Base-by-base conservation (phyloP, 805 yeast genomes). In the Nakazawaea ishiwadae region DNA sequence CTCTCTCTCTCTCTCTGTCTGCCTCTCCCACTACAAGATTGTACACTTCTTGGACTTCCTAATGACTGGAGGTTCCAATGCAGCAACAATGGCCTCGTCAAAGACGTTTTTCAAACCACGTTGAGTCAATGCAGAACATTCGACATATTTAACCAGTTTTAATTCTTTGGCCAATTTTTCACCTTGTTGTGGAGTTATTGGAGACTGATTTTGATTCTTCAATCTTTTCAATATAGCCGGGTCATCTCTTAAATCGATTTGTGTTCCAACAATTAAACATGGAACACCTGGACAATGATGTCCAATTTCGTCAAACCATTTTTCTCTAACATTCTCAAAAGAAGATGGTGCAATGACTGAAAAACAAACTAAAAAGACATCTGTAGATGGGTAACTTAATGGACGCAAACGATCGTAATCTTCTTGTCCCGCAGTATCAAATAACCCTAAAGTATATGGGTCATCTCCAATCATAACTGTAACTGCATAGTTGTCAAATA, bases 401-500 rank as follows among this genome's bases (percentile, higher is more conserved):
- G 99, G 99, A 68, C 99, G 85, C 59, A 91, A 72, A 60, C 99
- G 79, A 69, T 91, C 99, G 65, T 93, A 91, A 72, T 91, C 99
- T 76, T 91, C 99, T 72, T 91, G 99, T 39, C 99, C 99, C 21
- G 99, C 99, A 27, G 99, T 91, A 70, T 91, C 99, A 59, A 93
- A 91, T 47, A 91, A 71, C n/a, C 98, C 97, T 55, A 91, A 76
- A 14, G 97, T 93, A 63, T 87, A 90, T 36, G 99, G 98, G 66
- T 90, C 98, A 61, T 93, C 98, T 39, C 97, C 99, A 58, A 91
- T 91, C 81, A 87, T 86, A 38, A 87, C 95, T 2, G 95, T 87
- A 30, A 87, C 96, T 9, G 96, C 96, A 60, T 87, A 87, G 67
- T 89, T 89, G 61, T 90, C 96, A 58, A 91, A 89, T 34, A 91